Percentiles rank a stretch among this genome's conserved stretches.
phyloP scores from a whole-genome alignment of 2,329 filamentous ascomycete genomes.

The Nigrospora osmanthi region DNA sequence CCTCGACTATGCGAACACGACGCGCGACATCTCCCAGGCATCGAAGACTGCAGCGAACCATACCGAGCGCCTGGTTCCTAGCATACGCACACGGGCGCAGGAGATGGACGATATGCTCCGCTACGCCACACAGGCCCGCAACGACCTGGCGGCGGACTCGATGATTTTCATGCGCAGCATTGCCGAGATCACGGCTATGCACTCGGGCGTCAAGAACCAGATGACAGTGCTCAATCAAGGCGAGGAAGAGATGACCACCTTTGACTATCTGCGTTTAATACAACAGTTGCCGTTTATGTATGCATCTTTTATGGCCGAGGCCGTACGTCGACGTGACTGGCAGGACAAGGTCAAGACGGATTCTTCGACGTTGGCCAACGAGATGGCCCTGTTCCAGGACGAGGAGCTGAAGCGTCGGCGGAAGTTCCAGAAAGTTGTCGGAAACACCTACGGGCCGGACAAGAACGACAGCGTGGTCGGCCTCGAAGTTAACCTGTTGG shows the following conservation, averaged over 20 bases:
- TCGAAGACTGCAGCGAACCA: slow-evolving; percentile 58
- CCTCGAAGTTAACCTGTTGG: slow-evolving; percentile 78
- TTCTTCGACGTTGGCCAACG: slow-evolving; percentile 80
- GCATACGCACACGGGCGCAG: slow-evolving; percentile 42
- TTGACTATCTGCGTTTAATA: slow-evolving; percentile 73
- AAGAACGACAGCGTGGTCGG: slow-evolving; percentile 61
- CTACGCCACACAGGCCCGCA: slow-evolving; percentile 58
- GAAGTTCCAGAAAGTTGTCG: slow-evolving; percentile 84
- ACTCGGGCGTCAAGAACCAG: slow-evolving; percentile 64
- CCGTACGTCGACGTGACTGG: slow-evolving; percentile 83
- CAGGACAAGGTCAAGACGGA: slow-evolving; percentile 83
- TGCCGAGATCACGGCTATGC: slow-evolving; percentile 68
- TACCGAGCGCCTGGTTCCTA: slow-evolving; percentile 54
- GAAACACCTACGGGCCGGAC: slow-evolving; percentile 62
- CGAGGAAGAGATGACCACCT: slow-evolving; percentile 69
- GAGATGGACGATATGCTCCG: slow-evolving; percentile 56
- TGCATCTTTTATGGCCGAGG: slow-evolving; percentile 80
- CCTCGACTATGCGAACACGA: slow-evolving; percentile 57
- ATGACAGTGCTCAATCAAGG: slow-evolving; percentile 65
- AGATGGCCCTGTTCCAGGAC: slow-evolving; percentile 86
- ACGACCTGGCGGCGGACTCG: slow-evolving; percentile 56
- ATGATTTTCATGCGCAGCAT: slow-evolving; percentile 75
- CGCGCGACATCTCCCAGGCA: slow-evolving; percentile 50
- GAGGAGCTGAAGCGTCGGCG: slow-evolving; percentile 84
- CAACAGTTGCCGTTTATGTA: slow-evolving; percentile 84